Evolutionary conservation across 257 asterid genomes (phyloP), one percentile per base, ranked within the genome.

Genomic region (Paulownia fortunei): DNA sequence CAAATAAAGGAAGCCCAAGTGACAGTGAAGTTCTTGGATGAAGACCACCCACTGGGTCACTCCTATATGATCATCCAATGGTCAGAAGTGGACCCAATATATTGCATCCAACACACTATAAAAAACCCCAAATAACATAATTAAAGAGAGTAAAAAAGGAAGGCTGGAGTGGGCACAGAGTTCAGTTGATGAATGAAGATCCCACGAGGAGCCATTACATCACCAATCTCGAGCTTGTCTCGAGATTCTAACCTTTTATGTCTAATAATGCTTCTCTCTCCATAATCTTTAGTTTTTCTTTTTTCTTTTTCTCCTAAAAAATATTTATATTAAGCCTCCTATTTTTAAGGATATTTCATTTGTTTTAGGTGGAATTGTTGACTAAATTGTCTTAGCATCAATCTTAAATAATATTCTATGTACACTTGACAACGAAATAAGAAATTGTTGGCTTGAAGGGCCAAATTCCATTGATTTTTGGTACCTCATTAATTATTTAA

Each of bases 161-260:
- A 37, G 27, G 6, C 1, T 36, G 11, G 59, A 49, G 77, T 44
- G 72, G 61, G 36, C 34, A 46, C 52, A 75, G 83, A 76, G 75
- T 79, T 84, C 76, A 59, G 56, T 60, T 51, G 56, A 80, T 51
- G 78, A 75, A 74, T 69, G 76, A 72, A 76, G 84, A 84, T 84
- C 72, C 72, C 88, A 86, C 83, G 85, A 76, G 78, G 84, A 85
- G 39, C 85, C 84, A 82, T 81, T 79, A 63, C 73, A 77, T 77
- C 89, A 64, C 77, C 55, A 77, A 87, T 87, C 93, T 87, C 87
- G 82, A 86, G 83, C 30, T 56, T 61, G 72, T 84, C 88, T 89
- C 82, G 88, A 85, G 91, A 90, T 90, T 84, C 91, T 83, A 84
- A 81, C 85, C 79, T 77, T 81, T 73, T 69, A 2, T 42, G n/a